phyloP scores from a whole-genome alignment of 441 rosid species.

The Codiaeum variegatum region DNA sequence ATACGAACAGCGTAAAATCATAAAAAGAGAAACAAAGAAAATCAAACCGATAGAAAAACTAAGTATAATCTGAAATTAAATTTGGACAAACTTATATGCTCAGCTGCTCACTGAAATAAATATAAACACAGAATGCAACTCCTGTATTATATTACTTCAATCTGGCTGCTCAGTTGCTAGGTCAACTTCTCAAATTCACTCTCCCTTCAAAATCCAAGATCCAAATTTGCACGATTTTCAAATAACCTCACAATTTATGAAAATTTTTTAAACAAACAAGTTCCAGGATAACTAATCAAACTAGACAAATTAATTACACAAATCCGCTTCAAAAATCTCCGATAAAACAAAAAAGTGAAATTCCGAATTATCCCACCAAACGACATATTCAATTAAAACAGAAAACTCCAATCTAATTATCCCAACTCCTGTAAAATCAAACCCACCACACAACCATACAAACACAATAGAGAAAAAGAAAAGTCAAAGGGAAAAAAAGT shows the following conservation, averaged over 20 bases:
- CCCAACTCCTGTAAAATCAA: not conserved
- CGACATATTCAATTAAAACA: not conserved
- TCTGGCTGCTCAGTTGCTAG: not conserved
- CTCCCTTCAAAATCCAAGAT: not conserved
- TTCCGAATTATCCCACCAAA: not conserved
- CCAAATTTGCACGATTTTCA: not conserved
- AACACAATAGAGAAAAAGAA: not conserved
- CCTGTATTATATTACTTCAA: not conserved
- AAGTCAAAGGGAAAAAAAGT: not conserved
- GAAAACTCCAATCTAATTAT: not conserved
- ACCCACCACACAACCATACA: not conserved
- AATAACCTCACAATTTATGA: not conserved
- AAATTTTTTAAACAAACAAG: not conserved
- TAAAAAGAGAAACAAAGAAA: not conserved
- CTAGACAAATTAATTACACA: not conserved
- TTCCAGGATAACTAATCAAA: not conserved
- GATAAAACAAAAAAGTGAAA: not conserved
- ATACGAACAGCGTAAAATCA: not conserved
- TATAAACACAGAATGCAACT: not conserved
- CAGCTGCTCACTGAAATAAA: not conserved
- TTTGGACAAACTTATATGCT: not conserved
- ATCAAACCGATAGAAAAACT: not conserved
- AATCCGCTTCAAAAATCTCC: not conserved
- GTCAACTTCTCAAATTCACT: not conserved
- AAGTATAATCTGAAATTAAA: not conserved